Evolutionary conservation across 768 basidiomycete genomes (phyloP), one percentile per base, ranked within the genome.

Genomic region (Gloeophyllum trabeum): DNA sequence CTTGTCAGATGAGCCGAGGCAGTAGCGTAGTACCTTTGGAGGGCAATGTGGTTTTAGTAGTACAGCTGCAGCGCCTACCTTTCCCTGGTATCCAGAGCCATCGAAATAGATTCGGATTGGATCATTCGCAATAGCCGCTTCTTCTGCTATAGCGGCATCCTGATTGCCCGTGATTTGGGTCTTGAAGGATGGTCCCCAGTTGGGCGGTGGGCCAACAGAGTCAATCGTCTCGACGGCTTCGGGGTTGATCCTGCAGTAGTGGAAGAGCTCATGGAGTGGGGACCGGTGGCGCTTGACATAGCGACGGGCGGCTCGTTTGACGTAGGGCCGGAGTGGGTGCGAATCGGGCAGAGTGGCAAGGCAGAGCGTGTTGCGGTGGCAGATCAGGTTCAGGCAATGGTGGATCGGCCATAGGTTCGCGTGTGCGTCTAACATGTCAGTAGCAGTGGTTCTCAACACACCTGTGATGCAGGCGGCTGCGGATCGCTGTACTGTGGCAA

Each of bases 401-500:
- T 28, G 42, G 22, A 57, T 25, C 1, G 57, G 56, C 1, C 45
- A 44, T 2, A 54, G 35, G 34, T 48, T 24, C 0, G 48, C 45
- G 32, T 59, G 58, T 0, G 43, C 46, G 10, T 54, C 47, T 0
- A 58, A 37, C 1, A 48, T 18, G 42, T 59, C 55, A 0, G 43
- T 50, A 0, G 56, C 46, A 0, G 58, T 53, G 6, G 56, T 38
- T 2, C 43, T 30, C 47, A 59, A 44, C 1, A 49, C 54, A 6
- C 57, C 55, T 4, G 50, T 49, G 6, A 55, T 54, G 5, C 32
- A 24, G 0, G 56, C 1, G 1, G 44, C 41, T 1, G 53, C 56
- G 12, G 50, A 35, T 14, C 56, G 20, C 26, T 61, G 59, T 2
- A 58, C 46, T 2, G n/a, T n/a, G n/a, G n/a, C n/a, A n/a, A n/a